Percentiles rank a stretch among this genome's conserved stretches.
phyloP scores from a whole-genome alignment of 768 basidiomycete genomes.

The Panellus pusillus region DNA sequence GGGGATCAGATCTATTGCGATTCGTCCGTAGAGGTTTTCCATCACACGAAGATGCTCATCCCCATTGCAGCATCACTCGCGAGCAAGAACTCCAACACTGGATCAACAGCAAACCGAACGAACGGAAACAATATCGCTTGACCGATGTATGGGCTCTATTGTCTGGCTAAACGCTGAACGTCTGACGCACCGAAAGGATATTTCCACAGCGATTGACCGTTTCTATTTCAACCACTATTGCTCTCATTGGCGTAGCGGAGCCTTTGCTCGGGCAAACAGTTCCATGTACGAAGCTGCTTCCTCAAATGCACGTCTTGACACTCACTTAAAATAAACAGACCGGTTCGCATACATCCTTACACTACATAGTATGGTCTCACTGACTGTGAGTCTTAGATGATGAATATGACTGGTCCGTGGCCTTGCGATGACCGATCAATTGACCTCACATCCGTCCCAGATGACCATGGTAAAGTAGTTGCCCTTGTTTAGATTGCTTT shows the following conservation, averaged over 20 bases:
- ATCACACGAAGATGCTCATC: slow-evolving; percentile 3
- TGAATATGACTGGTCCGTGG: slow-evolving; percentile 77
- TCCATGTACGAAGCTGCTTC: slow-evolving; percentile 58
- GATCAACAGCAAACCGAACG: slow-evolving; percentile 61
- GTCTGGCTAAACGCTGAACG: too few relatives aligned
- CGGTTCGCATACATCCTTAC: neutral
- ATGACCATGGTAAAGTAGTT: slow-evolving; percentile 69
- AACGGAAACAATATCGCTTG: slow-evolving; percentile 58
- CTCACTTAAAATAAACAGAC: slow-evolving; percentile 2
- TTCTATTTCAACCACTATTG: slow-evolving; percentile 94
- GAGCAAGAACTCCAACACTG: slow-evolving; percentile 91
- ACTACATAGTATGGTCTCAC: neutral
- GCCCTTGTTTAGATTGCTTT: slow-evolving; percentile 21
- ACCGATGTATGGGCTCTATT: slow-evolving; percentile 35
- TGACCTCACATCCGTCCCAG: slow-evolving; percentile 33
- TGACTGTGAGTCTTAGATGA: slow-evolving; percentile 62
- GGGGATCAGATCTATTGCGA: slow-evolving; percentile 94
- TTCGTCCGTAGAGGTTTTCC: slow-evolving; percentile 41
- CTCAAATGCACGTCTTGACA: neutral
- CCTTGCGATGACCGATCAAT: neutral
- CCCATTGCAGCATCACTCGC: slow-evolving; percentile 58
- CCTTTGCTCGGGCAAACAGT: slow-evolving; percentile 88
- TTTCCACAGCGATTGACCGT: slow-evolving; percentile 74
- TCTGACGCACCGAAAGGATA: slow-evolving; percentile 39
- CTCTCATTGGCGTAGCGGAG: slow-evolving; percentile 79